phyloP scores from a whole-genome alignment of 2,329 filamentous ascomycete genomes.

The Fusarium pseudocircinatum region DNA sequence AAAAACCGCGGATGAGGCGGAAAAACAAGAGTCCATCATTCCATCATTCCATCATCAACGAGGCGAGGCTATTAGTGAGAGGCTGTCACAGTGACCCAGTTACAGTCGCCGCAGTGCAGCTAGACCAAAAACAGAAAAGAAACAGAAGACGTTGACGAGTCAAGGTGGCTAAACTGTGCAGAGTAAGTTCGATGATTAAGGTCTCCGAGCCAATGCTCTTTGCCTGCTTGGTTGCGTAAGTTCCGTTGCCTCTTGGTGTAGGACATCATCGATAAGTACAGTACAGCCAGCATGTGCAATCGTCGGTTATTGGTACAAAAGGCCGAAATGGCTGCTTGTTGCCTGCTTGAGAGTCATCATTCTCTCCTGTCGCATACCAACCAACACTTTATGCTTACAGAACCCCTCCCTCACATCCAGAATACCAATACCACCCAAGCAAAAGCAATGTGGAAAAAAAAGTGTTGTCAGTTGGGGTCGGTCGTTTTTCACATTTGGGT shows the following conservation, averaged over 20 bases:
- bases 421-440: background rate
- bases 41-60: slow-evolving; percentile 13
- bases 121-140: slow-evolving; percentile 36
- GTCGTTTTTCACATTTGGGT: slow-evolving; percentile 20
- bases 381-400: background rate
- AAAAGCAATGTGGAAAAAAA: background rate
- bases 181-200: slow-evolving; percentile 28
- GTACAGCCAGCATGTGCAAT: background rate
- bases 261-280: background rate
- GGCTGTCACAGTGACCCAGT: slow-evolving; percentile 12
- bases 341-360: slow-evolving; percentile 27
- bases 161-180: slow-evolving; percentile 26
- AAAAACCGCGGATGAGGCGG: slow-evolving; percentile 41
- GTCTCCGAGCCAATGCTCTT: background rate
- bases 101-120: background rate
- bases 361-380: background rate
- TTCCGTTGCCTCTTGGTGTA: slow-evolving; percentile 14
- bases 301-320: background rate
- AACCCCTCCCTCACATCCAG: slow-evolving; percentile 7
- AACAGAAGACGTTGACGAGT: slow-evolving; percentile 35
- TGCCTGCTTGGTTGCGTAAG: slow-evolving; percentile 17
- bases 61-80: slow-evolving; percentile 35
- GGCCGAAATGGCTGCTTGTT: background rate
- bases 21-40: slow-evolving; percentile 21
- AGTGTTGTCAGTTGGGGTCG: slow-evolving; percentile 2